A percentile compares a stretch with the other conserved stretches of the same genome.
phyloP scores from a whole-genome alignment of 2,329 filamentous ascomycete species.

The Anthostomella pinea region DNA sequence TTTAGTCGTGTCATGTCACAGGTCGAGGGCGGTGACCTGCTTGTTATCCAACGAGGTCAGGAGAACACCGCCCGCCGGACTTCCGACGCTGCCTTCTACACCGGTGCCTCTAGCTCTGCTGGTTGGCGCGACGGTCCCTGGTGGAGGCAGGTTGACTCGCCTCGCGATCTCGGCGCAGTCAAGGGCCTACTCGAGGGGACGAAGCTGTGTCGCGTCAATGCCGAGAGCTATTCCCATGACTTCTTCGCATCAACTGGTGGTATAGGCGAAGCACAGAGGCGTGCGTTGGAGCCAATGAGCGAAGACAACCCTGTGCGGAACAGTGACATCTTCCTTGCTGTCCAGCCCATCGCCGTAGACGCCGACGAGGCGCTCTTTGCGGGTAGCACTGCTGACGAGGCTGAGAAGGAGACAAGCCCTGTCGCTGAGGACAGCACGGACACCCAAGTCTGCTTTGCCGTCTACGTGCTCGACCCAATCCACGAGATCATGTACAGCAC shows the following conservation, averaged over 20 bases:
- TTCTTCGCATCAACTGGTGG: constrained; percentile 79
- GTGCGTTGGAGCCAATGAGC: constrained; percentile 74
- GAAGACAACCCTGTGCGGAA: constrained; percentile 87
- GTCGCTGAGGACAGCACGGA: constrained; percentile 53
- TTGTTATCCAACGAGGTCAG: constrained; percentile 90
- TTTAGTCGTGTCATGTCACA: constrained; percentile 98
- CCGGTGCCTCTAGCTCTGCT: constrained; percentile 38
- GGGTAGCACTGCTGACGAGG: constrained; percentile 48
- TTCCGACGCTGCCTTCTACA: constrained; percentile 54
- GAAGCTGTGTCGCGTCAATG: constrained; percentile 84
- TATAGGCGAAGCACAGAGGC: constrained; percentile 73
- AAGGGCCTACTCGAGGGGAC: constrained; percentile 82
- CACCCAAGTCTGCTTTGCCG: constrained; percentile 67
- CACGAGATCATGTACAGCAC: constrained; percentile 86
- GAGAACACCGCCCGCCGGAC: constrained; percentile 72
- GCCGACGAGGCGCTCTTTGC: constrained; percentile 71
- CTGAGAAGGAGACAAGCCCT: constrained; percentile 52
- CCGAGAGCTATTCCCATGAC: constrained; percentile 82
- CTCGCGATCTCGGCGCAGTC: constrained; percentile 76
- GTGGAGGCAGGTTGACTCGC: constrained; percentile 74
- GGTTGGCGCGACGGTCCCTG: constrained; percentile 95
- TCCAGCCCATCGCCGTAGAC: constrained; percentile 77
- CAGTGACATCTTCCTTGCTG: constrained; percentile 91
- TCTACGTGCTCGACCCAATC: constrained; percentile 82
- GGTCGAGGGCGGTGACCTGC: constrained; percentile 91